Conservation (phyloP, 768 basidiomycete genomes). For the Leucocoprinus birnbaumii region DNA sequence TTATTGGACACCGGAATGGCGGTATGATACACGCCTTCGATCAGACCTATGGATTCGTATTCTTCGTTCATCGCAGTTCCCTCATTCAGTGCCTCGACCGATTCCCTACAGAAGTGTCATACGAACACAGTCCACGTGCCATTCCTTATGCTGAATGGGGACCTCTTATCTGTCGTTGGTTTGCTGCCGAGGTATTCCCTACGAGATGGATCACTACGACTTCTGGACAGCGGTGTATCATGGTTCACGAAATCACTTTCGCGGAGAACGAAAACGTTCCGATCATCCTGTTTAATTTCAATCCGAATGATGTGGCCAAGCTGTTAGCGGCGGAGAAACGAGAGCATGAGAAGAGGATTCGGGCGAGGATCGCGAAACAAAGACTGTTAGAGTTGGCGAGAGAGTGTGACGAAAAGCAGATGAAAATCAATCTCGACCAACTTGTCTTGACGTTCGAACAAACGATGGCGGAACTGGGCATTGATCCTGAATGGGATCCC, state of each 20-base stretch:
- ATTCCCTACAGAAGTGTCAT: not conserved
- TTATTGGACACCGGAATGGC: slow-evolving; percentile 11
- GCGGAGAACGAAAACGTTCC: slow-evolving; percentile 3
- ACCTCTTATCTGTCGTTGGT: slow-evolving; percentile 29
- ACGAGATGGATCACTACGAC: slow-evolving; percentile 39
- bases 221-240: slow-evolving; percentile 29
- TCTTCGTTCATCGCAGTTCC: slow-evolving; percentile 32
- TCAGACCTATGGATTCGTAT: slow-evolving; percentile 19
- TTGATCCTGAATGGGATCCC: no score
- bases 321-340: slow-evolving; percentile 1
- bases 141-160: slow-evolving; percentile 31
- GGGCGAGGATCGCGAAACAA: no score
- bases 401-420: not conserved
- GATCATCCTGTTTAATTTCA: slow-evolving; percentile 26
- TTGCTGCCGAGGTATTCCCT: slow-evolving; percentile 22
- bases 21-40: not conserved
- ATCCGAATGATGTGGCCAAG: slow-evolving; percentile 19
- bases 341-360: not conserved
- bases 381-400: not conserved
- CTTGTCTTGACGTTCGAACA: not conserved
- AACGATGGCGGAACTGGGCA: not conserved
- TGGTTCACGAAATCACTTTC: slow-evolving; percentile 15
- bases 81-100: slow-evolving; percentile 11
- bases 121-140: not conserved
- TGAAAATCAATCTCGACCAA: no score